phyloP scores from a whole-genome alignment of 148 eudicot species.

The Amaranthus cruentus region DNA sequence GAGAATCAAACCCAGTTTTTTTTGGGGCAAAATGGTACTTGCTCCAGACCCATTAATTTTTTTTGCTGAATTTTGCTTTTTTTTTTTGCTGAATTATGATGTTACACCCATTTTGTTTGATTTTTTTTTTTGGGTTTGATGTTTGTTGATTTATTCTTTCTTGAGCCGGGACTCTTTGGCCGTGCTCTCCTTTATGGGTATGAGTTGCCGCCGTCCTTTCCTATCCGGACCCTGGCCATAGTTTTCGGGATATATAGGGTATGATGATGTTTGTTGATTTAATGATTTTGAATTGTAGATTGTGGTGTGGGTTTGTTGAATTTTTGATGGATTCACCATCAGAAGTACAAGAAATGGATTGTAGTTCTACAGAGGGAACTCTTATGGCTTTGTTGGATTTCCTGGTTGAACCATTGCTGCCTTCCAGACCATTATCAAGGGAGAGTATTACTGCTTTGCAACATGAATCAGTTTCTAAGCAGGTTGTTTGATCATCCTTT shows the following conservation, averaged over 20 bases:
- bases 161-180: too few relatives aligned
- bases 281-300: slow-evolving; percentile 10
- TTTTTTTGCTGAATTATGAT: slow-evolving; percentile 18
- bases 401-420: slow-evolving; percentile 69
- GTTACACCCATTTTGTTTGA: background rate
- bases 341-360: slow-evolving; percentile 25
- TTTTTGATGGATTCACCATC: slow-evolving; percentile 20
- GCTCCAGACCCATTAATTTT: slow-evolving; percentile 7
- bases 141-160: too few relatives aligned
- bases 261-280: background rate
- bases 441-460: slow-evolving; percentile 31
- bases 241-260: too few relatives aligned
- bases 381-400: slow-evolving; percentile 60
- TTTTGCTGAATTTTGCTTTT: slow-evolving; percentile 18
- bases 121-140: too few relatives aligned
- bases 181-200: too few relatives aligned
- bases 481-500: slow-evolving; percentile 58
- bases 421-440: slow-evolving; percentile 26
- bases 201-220: too few relatives aligned
- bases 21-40: too few relatives aligned
- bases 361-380: slow-evolving; percentile 44
- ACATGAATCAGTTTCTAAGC: slow-evolving; percentile 62
- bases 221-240: too few relatives aligned
- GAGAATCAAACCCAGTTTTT: too few relatives aligned
- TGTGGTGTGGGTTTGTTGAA: slow-evolving; percentile 3